phyloP scores from a whole-genome alignment of 192 early-diverging fungal species.

The Coemansia sp. region DNA sequence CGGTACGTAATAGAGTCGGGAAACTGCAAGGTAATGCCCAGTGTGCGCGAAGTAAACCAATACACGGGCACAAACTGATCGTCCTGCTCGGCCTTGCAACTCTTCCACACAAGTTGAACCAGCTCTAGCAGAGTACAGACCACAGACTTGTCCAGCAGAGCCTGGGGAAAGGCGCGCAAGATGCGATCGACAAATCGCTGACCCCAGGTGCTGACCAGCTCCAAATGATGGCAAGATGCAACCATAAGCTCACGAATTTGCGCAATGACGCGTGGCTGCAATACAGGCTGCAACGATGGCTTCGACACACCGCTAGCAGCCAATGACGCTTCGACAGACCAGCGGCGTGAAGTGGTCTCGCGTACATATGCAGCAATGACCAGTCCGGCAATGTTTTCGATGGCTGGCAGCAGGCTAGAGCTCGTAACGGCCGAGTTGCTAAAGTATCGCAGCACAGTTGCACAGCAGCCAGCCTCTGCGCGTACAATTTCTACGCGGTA shows the following conservation, averaged over 20 bases:
- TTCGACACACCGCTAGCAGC: constrained; percentile 17
- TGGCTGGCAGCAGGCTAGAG: constrained; percentile 67
- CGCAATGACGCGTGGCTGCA: constrained; percentile 7
- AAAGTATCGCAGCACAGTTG: constrained; percentile 78
- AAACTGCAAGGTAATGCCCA: constrained; percentile 67
- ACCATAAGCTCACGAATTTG: constrained; percentile 67
- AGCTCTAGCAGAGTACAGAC: constrained; percentile 79
- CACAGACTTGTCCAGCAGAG: constrained; percentile 73
- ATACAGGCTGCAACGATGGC: background rate
- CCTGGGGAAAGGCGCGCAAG: constrained; percentile 66
- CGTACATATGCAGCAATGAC: constrained; percentile 38
- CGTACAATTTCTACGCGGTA: constrained; percentile 82
- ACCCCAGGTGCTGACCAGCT: constrained; percentile 66
- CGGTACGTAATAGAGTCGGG: constrained; percentile 74
- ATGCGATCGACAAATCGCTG: constrained; percentile 64
- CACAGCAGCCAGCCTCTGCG: constrained; percentile 66
- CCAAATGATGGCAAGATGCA: constrained; percentile 67
- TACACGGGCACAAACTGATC: constrained; percentile 77
- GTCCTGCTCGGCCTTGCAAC: constrained; percentile 73
- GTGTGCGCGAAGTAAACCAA: constrained; percentile 62
- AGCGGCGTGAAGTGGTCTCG: constrained; percentile 38
- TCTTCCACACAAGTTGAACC: constrained; percentile 75
- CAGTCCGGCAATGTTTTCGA: constrained; percentile 78
- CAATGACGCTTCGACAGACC: constrained; percentile 31
- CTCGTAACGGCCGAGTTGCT: constrained; percentile 81